A percentile compares a stretch with the other conserved stretches of the same genome.
Conservation (phyloP, 2,329 filamentous ascomycete species). For the Diaporthe vexans region DNA sequence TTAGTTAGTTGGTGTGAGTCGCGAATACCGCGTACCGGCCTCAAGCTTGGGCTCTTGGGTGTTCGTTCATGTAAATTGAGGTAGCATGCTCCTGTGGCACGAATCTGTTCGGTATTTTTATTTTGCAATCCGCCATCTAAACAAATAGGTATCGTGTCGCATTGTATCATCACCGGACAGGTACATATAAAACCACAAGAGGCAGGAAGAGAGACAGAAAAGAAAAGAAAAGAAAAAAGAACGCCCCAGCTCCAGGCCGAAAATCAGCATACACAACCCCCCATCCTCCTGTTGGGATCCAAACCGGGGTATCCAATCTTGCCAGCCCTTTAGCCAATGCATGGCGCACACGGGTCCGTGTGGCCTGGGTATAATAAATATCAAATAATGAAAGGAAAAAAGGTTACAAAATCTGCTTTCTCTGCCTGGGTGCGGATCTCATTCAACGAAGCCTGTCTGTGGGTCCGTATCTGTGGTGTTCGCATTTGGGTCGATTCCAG, state of each 20-base stretch:
- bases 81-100: too few species aligned
- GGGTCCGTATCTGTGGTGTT: neutral
- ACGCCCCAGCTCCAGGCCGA: constrained; percentile 16
- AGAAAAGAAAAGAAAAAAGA: neutral
- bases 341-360: constrained; percentile 15
- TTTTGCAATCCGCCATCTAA: constrained; percentile 31
- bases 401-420: neutral
- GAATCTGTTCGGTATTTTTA: constrained; percentile 13
- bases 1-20: too few species aligned
- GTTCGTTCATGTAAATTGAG: too few species aligned
- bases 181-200: neutral
- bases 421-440: neutral
- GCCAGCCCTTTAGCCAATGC: constrained; percentile 16
- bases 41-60: too few species aligned
- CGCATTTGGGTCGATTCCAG: neutral
- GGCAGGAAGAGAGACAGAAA: neutral
- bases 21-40: too few species aligned
- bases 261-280: neutral
- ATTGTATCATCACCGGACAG: constrained; percentile 19
- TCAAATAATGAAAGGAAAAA: constrained; percentile 16
- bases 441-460: neutral
- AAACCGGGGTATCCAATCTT: neutral
- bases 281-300: neutral
- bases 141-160: constrained; percentile 40
- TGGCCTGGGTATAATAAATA: constrained; percentile 32